These are phyloP conservation scores for Blastobotrys americana DNA, from an alignment of 805 yeast species.

Conservation along the genomic window DNA sequence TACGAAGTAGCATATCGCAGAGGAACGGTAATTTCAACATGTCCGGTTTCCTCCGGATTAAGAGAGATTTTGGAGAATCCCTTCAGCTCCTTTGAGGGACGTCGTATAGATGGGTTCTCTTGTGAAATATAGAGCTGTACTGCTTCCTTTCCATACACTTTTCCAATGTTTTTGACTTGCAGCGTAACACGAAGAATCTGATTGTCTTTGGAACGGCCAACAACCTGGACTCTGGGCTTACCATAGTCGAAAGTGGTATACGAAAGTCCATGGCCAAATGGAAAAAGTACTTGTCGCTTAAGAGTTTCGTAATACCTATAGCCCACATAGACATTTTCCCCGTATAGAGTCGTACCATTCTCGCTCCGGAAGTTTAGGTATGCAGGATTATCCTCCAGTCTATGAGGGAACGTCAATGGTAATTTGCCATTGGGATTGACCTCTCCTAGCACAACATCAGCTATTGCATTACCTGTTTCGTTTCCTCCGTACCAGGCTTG, in stretches of 20 bases:
- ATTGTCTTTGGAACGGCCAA: neutral
- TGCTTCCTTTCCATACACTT: slow-evolving; percentile 43
- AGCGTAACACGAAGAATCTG: slow-evolving; percentile 27
- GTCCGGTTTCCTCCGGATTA: slow-evolving; percentile 37
- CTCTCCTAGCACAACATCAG: slow-evolving; percentile 55
- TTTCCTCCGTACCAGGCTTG: slow-evolving; percentile 55
- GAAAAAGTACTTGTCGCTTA: slow-evolving; percentile 43
- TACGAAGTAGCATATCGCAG: slow-evolving; percentile 47
- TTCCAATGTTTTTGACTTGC: slow-evolving; percentile 44
- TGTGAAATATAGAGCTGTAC: slow-evolving; percentile 45
- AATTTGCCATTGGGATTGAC: slow-evolving; percentile 55
- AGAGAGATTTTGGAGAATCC: slow-evolving; percentile 45
- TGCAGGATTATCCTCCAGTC: slow-evolving; percentile 49
- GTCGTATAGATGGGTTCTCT: slow-evolving; percentile 32
- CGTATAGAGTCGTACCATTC: slow-evolving; percentile 49
- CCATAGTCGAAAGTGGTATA: slow-evolving; percentile 42
- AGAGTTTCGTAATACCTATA: slow-evolving; percentile 53
- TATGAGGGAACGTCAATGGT: slow-evolving; percentile 48
- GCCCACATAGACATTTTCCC: slow-evolving; percentile 62
- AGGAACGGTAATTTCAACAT: slow-evolving; percentile 33
- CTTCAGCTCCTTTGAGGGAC: slow-evolving; percentile 55
- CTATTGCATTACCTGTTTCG: slow-evolving; percentile 52
- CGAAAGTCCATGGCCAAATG: slow-evolving; percentile 58
- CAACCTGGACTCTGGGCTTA: slow-evolving; percentile 4
- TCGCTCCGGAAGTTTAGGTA: slow-evolving; percentile 45